These are phyloP conservation scores for Nicotiana sylvestris DNA, from an alignment of 257 asterid species.

Conservation along the genomic window DNA sequence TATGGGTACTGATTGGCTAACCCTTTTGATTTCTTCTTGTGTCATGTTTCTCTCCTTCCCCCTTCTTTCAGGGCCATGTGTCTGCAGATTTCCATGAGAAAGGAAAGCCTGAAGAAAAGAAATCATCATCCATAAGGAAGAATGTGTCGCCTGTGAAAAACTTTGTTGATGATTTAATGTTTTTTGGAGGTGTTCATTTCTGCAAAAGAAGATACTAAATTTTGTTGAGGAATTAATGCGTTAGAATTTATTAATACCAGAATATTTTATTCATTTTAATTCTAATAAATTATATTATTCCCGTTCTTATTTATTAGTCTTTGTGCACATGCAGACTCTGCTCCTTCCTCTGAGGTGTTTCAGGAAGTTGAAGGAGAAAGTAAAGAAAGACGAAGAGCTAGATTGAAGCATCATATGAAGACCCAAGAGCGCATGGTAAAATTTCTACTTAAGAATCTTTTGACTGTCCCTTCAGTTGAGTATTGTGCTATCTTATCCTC, in stretches of 20 bases:
- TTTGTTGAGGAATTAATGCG: background rate
- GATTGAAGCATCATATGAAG: constrained; percentile 58
- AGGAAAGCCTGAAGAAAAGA: constrained; percentile 38
- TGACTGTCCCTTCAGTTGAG: background rate
- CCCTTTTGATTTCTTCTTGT: background rate
- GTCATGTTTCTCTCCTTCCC: background rate
- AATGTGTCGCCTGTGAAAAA: constrained; percentile 27
- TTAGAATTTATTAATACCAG: background rate
- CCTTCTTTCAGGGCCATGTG: constrained; percentile 44
- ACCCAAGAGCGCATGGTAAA: constrained; percentile 73
- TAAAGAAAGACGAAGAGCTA: constrained; percentile 71
- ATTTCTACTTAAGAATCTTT: background rate
- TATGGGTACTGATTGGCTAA: constrained; percentile 9
- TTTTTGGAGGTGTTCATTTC: constrained; percentile 61
- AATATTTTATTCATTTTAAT: background rate
- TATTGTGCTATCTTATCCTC: background rate
- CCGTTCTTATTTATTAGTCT: background rate
- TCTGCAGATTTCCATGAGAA: constrained; percentile 44
- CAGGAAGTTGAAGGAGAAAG: constrained; percentile 74
- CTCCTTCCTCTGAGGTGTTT: constrained; percentile 63
- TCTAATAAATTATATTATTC: background rate
- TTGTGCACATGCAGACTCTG: constrained; percentile 44
- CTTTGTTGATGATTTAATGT: constrained; percentile 36
- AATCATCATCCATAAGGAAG: constrained; percentile 29
- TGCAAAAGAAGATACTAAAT: background rate